Evolutionary conservation across 2,329 filamentous ascomycete genomes (phyloP), one percentile per base, ranked within the genome.

Genomic region (Cadophora sp.): DNA sequence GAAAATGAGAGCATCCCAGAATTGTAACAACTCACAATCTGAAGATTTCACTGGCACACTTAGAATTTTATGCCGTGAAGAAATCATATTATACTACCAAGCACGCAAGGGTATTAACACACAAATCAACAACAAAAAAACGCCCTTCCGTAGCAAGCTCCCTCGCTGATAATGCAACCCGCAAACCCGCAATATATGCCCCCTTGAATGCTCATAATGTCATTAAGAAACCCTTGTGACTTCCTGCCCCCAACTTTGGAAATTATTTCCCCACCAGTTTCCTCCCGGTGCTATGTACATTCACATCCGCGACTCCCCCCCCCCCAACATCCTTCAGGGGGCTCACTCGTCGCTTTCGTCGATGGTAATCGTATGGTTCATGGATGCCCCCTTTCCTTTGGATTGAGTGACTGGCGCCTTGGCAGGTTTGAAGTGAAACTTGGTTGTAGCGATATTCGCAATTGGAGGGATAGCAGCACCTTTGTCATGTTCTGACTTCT

Each of bases 21-120:
- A 39, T 39, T 39, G 36, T 39, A 11, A 39, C 36, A 39, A 39
- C 8, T 30, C 27, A 30, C 27, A 4, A 30, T 6, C 27, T 39
- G 11, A n/a, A n/a, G n/a, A n/a, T n/a, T n/a, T 9, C 36, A 39
- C 36, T 13, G 2, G 36, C 2, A 5, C 11, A 39, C 36, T 2
- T 39, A 2, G 11, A 39, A 13, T 8, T 39, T 39, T 9, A 39
- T 39, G 36, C 36, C 36, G 36, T 13, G 20, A 22, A 51, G 24
- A 51, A 27, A 51, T 53, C 33, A 33, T 18, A 1, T 18, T 27
- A 58, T 58, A 16, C n/a, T 43, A 43, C 43, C 14, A 24, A 58
- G 20, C 20, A 24, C 43, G 55, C 36, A 13, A 58, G 36, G 55
- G 55, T 58, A 58, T 58, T 24, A 27, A 58, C 22, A 41, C 18